These are phyloP conservation scores for Linum usitatissimum DNA, from an alignment of 345 rosid species.

Conservation along the genomic window DNA sequence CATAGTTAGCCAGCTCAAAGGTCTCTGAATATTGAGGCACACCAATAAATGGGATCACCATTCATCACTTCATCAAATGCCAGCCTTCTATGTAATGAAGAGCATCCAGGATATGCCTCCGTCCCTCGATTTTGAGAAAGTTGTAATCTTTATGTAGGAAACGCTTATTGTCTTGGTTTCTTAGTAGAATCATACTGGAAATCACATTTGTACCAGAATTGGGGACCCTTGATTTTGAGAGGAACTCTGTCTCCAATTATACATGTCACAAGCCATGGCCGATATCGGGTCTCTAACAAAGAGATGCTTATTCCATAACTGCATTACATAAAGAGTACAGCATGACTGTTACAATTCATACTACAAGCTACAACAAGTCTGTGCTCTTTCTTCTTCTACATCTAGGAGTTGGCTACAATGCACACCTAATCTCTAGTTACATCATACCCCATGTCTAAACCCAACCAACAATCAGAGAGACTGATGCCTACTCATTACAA, in stretches of 20 bases:
- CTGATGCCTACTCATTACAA: constrained; percentile 7
- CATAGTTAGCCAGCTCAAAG: constrained; percentile 51
- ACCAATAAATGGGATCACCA: background rate
- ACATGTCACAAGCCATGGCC: background rate
- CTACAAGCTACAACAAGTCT: constrained; percentile 10
- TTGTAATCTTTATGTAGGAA: background rate
- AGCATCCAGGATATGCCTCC: background rate
- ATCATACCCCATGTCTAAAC: constrained; percentile 14
- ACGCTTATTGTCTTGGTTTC: too few relatives aligned
- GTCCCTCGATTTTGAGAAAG: background rate
- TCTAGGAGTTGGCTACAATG: constrained; percentile 14
- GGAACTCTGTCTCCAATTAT: background rate
- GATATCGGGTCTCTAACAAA: background rate
- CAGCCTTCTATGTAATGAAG: background rate
- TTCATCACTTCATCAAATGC: background rate
- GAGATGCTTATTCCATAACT: constrained; percentile 15
- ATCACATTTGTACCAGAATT: too few relatives aligned
- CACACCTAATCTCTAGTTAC: constrained; percentile 19
- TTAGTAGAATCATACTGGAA: too few relatives aligned
- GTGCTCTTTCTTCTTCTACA: background rate
- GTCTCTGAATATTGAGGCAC: constrained; percentile 29
- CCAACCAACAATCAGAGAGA: constrained; percentile 21
- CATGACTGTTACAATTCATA: constrained; percentile 10
- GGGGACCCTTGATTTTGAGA: background rate
- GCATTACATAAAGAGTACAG: constrained; percentile 11